Base-by-base conservation (phyloP, 805 yeast species). In the Debaryomyces hansenii region DNA sequence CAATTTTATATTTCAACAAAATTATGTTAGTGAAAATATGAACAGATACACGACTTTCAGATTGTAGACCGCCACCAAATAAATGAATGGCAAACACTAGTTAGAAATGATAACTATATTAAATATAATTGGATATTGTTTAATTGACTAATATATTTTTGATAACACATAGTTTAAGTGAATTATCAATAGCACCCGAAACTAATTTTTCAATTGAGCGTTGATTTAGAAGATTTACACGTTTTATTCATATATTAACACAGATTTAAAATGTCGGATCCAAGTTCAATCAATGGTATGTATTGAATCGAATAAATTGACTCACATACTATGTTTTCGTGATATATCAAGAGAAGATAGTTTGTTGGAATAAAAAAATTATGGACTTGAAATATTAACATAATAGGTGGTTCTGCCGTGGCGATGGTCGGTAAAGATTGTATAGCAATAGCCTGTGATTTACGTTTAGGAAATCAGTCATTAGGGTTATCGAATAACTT, bases 401-500 rank as follows among this genome's bases (percentile, higher is more conserved):
- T 16, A 12, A 24, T 48, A 69, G 90, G 97, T 72, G 99, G 99
- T 70, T 80, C 96, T 53, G 96, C 96, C 43, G 96, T 95, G 29
- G 99, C 99, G 54, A 94, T 94, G 99, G 85, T 85, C 20, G 99
- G 99, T 59, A 91, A 95, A 64, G 97, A 90, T 57, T 94, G 99
- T 76, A 91, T 94, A 46, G 99, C 98, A 27, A 90, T 94, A 60
- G 99, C 97, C 3, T 85, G 94, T 58, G 99, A 94, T 70, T 75
- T 94, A 62, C 84, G 98, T 60, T 75, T 94, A 51, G 99, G 99
- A 18, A 83, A 84, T 65, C 99, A 94, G 67, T 88, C 96, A 5
- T 75, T 94, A 20, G 97, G 98, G 46, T 82, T 94, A 40, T 76
- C 97, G 40, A 90, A 90, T 67, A 85, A 90, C 60, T 95, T 94